Percentiles rank a stretch among this genome's conserved stretches.
phyloP scores from a whole-genome alignment of 306 rosid species.

The Oemleria cerasiformis region DNA sequence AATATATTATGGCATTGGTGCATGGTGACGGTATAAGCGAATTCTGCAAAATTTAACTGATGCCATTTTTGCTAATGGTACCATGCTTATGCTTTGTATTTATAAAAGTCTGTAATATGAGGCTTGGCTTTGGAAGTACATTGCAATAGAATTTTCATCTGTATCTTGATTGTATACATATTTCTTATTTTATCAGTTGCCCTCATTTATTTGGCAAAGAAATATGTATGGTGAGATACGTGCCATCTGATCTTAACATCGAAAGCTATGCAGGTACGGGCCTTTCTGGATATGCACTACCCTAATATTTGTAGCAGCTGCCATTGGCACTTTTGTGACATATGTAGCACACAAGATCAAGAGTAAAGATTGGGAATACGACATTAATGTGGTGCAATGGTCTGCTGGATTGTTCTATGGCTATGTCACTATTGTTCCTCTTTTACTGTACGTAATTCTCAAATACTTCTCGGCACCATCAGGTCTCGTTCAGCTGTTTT shows the following conservation, averaged over 20 bases:
- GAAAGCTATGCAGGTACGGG: constrained; percentile 68
- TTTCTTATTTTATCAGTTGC: neutral
- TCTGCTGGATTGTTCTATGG: constrained; percentile 97
- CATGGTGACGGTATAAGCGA: neutral
- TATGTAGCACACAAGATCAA: constrained; percentile 81
- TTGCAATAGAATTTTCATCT: neutral
- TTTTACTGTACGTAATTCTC: constrained; percentile 68
- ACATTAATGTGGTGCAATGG: constrained; percentile 93
- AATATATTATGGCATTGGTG: neutral
- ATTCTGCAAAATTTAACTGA: neutral
- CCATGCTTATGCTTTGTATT: neutral
- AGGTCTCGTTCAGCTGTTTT: constrained; percentile 81
- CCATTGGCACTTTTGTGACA: constrained; percentile 92
- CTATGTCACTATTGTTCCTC: constrained; percentile 79
- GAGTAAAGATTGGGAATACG: constrained; percentile 77
- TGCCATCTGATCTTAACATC: constrained; percentile 22
- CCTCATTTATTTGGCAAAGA: neutral
- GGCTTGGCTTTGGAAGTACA: neutral
- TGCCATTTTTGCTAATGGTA: neutral
- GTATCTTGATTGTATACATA: neutral
- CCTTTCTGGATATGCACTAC: constrained; percentile 99
- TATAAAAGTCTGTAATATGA: neutral
- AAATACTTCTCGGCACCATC: constrained; percentile 93
- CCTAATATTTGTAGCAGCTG: constrained; percentile 87
- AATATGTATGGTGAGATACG: neutral